Conservation (phyloP, 192 early-diverging fungal genomes). For the Funneliformis geosporum region DNA sequence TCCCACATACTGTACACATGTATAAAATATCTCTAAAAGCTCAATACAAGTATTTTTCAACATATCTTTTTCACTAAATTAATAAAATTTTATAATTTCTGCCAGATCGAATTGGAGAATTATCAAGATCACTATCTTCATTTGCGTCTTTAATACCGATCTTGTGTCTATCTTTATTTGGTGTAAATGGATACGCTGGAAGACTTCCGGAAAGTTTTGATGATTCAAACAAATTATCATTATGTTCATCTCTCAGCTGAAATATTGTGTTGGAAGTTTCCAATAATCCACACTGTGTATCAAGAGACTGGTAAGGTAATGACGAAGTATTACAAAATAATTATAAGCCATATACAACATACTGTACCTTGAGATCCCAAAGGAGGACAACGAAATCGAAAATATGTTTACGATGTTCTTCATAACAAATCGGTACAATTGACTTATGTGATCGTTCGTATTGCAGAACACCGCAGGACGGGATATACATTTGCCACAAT, state of each 20-base stretch:
- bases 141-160: conserved; percentile 3
- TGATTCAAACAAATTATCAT: conserved; percentile 25
- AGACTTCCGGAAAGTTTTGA: conserved; percentile 12
- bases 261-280: conserved; percentile 20
- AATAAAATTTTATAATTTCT: too few species aligned
- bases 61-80: too few species aligned
- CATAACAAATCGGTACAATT: conserved; percentile 31
- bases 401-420: conserved; percentile 21
- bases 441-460: conserved; percentile 24
- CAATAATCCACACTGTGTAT: conserved; percentile 22
- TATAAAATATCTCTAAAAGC: too few species aligned
- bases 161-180: conserved; percentile 22
- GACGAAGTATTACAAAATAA: conserved; percentile 15
- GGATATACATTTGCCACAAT: conserved; percentile 19
- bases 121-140: conserved; percentile 27
- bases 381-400: conserved; percentile 28
- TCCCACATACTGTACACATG: too few species aligned
- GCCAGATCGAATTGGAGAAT: conserved; percentile 20
- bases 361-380: conserved; percentile 26
- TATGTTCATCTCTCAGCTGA: conserved; percentile 9
- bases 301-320: conserved; percentile 19
- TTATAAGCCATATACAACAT: background rate
- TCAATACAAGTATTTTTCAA: too few species aligned
- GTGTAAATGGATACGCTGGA: conserved; percentile 12
- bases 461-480: conserved; percentile 21